Conservation (phyloP, 495 filamentous ascomycete species). For the Sabuloglossum arenarium region DNA sequence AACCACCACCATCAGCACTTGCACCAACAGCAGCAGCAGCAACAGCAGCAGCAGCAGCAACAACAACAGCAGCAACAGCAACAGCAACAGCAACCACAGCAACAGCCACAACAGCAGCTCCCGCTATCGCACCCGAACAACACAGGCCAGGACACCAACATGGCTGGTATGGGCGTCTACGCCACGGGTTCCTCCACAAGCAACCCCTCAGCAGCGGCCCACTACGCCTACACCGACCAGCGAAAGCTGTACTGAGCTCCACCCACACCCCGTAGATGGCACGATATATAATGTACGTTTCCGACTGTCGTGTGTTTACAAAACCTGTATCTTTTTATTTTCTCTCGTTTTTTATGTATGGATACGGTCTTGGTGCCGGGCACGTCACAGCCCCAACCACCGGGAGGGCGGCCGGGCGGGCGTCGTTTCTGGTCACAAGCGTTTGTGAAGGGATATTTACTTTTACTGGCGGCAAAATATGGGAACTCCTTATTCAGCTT, state of each 20-base stretch:
- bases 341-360: not conserved
- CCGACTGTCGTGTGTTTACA: too few relatives aligned
- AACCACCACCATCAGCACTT: not conserved
- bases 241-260: constrained; percentile 2
- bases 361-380: not conserved
- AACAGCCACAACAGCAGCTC: not conserved
- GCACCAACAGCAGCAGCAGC: not conserved
- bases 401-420: not conserved
- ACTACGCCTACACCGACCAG: not conserved
- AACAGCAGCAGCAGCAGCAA: not conserved
- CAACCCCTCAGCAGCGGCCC: not conserved
- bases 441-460: not conserved
- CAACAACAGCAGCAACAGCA: not conserved
- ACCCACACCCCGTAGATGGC: not conserved
- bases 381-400: not conserved
- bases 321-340: not conserved
- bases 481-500: not conserved
- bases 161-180: constrained; percentile 1
- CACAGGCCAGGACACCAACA: not conserved
- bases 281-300: constrained; percentile 2
- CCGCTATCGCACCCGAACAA: not conserved
- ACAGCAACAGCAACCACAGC: constrained; percentile 1
- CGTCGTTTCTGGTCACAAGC: not conserved
- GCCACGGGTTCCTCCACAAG: not conserved
- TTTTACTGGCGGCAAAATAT: not conserved